Evolutionary conservation across 1,284 basidiomycete species (phyloP).

Genomic region (Kwoniella shivajii): DNA sequence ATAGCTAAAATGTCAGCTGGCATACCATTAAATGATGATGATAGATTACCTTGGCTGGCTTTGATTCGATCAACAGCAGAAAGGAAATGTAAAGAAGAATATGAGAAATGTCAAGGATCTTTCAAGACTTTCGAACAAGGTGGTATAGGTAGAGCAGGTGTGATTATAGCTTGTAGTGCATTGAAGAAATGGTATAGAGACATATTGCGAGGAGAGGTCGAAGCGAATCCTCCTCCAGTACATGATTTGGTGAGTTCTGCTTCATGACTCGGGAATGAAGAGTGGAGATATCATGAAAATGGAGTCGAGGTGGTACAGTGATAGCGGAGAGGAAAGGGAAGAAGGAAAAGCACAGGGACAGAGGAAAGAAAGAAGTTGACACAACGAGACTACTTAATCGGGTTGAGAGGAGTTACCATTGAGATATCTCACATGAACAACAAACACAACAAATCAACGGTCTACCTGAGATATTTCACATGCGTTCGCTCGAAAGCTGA

Average conservation of each 20-base stretch:
- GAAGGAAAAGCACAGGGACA: neutral
- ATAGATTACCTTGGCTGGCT: slow-evolving; percentile 84
- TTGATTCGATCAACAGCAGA: slow-evolving; percentile 70
- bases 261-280: no score
- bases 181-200: slow-evolving; percentile 80
- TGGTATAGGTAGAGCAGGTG: slow-evolving; percentile 56
- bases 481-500: neutral
- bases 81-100: slow-evolving; percentile 56
- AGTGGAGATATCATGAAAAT: no score
- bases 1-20: slow-evolving; percentile 86
- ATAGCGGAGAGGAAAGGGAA: neutral
- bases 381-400: no score
- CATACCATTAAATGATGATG: slow-evolving; percentile 74
- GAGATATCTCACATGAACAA: no score
- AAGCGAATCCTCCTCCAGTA: slow-evolving; percentile 42
- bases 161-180: slow-evolving; percentile 85
- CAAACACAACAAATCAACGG: no score
- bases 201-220: slow-evolving; percentile 66
- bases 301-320: neutral
- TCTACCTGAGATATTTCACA: neutral
- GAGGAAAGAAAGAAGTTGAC: neutral
- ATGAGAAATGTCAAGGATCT: slow-evolving; percentile 37
- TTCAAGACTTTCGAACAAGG: slow-evolving; percentile 25
- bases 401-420: no score
- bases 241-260: slow-evolving; percentile 42